Evolutionary conservation across 148 eudicot genomes (phyloP).

Genomic region (Cornus kousa): DNA sequence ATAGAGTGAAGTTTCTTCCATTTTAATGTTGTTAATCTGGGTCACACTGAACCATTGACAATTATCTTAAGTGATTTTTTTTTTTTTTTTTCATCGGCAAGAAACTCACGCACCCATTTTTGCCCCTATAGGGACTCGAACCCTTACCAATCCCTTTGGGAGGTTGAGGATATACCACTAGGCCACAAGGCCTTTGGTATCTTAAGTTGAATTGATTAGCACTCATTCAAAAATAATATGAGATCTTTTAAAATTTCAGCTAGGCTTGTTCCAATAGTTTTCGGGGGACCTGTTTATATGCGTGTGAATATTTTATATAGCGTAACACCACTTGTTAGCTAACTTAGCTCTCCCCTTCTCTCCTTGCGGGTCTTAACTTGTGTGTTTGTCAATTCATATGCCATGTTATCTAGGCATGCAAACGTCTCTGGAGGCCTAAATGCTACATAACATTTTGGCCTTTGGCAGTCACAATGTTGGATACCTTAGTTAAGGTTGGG

Average conservation of each 20-base stretch:
- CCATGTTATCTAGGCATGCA: not conserved
- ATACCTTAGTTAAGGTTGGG: not conserved
- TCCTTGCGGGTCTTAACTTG: not conserved
- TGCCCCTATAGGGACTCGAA: no score
- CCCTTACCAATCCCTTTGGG: no score
- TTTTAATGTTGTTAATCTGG: not conserved
- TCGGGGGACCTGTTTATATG: not conserved
- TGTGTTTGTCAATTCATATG: not conserved
- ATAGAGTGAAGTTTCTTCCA: not conserved
- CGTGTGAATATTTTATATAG: not conserved
- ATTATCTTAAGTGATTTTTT: not conserved
- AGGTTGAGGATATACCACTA: no score
- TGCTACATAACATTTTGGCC: not conserved
- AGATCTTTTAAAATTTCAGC: not conserved
- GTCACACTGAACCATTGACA: not conserved
- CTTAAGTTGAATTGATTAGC: not conserved
- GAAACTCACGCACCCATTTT: no score
- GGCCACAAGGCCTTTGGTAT: no score
- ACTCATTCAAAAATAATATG: not conserved
- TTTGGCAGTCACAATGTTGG: not conserved
- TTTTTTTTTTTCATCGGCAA: no score
- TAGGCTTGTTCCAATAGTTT: not conserved
- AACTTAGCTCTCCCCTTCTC: not conserved
- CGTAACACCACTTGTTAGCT: no score
- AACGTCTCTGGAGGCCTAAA: not conserved